These are phyloP conservation scores for Lodderomyces elongisporus DNA, from an alignment of 1,139 yeast genomes.

Conservation along the genomic window DNA sequence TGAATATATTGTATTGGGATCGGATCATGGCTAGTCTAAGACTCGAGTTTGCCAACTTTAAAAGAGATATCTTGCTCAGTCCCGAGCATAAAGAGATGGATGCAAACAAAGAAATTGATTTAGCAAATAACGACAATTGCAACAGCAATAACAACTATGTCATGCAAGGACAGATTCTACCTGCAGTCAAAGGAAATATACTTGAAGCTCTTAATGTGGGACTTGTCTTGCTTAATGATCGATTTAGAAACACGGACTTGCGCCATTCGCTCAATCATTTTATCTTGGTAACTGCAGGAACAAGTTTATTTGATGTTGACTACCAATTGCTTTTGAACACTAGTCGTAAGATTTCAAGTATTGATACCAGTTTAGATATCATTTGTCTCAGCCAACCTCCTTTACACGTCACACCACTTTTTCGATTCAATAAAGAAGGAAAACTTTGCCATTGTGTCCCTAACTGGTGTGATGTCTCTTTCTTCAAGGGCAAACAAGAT, in stretches of 20 bases:
- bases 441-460: constrained; percentile 76
- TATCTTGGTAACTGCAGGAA: constrained; percentile 82
- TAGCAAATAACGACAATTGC: too few species aligned
- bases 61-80: constrained; percentile 60
- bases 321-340: constrained; percentile 71
- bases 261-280: constrained; percentile 85
- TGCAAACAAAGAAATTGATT: too few species aligned
- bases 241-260: constrained; percentile 80
- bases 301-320: constrained; percentile 91
- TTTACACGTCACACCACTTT: constrained; percentile 83
- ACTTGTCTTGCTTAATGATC: constrained; percentile 69
- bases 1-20: constrained; percentile 81
- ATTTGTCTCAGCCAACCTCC: constrained; percentile 90
- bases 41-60: constrained; percentile 78
- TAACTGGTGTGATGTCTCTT: constrained; percentile 90
- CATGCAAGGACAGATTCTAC: constrained; percentile 61
- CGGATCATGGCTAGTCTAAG: constrained; percentile 85
- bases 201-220: constrained; percentile 86
- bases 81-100: constrained; percentile 14
- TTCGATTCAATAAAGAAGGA: constrained; percentile 56
- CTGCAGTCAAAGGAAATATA: constrained; percentile 85
- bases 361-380: constrained; percentile 84
- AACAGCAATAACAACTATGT: constrained; percentile 33
- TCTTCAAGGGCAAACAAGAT: constrained; percentile 58
- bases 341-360: constrained; percentile 65